Percentiles rank a stretch among this genome's conserved stretches.
Conservation (phyloP, 768 basidiomycete genomes). For the Leccinum disarticulatum region DNA sequence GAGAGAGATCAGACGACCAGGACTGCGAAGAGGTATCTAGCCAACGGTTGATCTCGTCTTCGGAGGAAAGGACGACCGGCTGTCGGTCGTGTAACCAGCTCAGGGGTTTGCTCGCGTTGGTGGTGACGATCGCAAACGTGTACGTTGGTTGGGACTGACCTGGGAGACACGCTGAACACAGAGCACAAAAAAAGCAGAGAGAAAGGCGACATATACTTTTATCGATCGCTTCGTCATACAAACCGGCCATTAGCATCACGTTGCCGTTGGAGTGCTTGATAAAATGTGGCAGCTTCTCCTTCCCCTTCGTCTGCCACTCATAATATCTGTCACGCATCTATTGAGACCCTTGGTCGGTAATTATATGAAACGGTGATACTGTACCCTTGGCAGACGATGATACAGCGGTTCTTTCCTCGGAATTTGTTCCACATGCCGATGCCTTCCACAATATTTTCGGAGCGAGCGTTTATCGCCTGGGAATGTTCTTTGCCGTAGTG, state of each 20-base stretch:
- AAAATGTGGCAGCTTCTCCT: conserved; percentile 79
- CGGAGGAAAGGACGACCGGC: conserved; percentile 72
- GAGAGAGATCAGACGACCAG: conserved; percentile 63
- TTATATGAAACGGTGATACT: neutral
- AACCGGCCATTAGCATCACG: conserved; percentile 83
- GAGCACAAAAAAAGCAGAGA: neutral
- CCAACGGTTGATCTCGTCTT: conserved; percentile 68
- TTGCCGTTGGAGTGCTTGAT: conserved; percentile 61
- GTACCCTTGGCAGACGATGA: conserved; percentile 79
- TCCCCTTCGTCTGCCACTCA: conserved; percentile 90
- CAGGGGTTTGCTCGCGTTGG: conserved; percentile 64
- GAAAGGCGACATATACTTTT: conserved; percentile 46
- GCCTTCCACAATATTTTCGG: conserved; percentile 74
- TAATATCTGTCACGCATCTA: conserved; percentile 61
- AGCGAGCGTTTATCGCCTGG: conserved; percentile 88
- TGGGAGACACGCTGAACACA: conserved; percentile 22
- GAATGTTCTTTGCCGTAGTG: conserved; percentile 67
- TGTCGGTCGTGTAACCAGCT: conserved; percentile 91
- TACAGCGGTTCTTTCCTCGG: conserved; percentile 80
- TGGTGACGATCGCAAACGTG: conserved; percentile 92
- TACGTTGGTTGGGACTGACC: conserved; percentile 59
- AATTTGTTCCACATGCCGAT: conserved; percentile 85
- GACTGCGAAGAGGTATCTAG: conserved; percentile 68
- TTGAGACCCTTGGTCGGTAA: neutral
- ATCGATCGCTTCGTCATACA: conserved; percentile 75